Percentiles rank a stretch among this genome's conserved stretches.
These are phyloP conservation scores for Penicillium canescens DNA, from an alignment of 495 filamentous ascomycete species.

Conservation along the genomic window DNA sequence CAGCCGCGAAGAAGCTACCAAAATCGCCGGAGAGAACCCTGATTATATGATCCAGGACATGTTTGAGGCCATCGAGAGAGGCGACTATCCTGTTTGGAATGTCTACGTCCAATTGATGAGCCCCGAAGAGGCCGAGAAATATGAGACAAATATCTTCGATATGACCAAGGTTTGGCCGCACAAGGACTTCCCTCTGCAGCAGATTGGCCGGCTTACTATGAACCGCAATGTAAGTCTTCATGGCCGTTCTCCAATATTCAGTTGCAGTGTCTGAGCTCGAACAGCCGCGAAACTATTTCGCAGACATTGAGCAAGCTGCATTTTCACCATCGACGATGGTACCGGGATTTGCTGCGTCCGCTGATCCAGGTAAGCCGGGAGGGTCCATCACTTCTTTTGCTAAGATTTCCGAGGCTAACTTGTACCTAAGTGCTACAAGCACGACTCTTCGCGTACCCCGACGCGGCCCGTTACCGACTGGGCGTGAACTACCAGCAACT, in stretches of 20 bases:
- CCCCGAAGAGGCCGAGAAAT: slow-evolving; percentile 31
- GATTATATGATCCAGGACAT: slow-evolving; percentile 39
- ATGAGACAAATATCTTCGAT: slow-evolving; percentile 43
- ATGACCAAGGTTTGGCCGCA: slow-evolving; percentile 42
- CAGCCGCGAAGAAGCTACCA: slow-evolving; percentile 56
- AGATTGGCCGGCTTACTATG: slow-evolving; percentile 38
- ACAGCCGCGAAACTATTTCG: slow-evolving; percentile 48
- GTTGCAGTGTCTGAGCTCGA: neutral
- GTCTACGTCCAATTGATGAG: slow-evolving; percentile 51
- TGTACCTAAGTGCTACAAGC: slow-evolving; percentile 57
- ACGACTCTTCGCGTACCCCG: slow-evolving; percentile 68
- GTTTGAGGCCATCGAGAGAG: slow-evolving; percentile 33
- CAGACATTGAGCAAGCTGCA: slow-evolving; percentile 51
- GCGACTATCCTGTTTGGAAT: slow-evolving; percentile 44
- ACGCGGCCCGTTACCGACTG: slow-evolving; percentile 65
- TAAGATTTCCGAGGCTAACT: slow-evolving; percentile 28
- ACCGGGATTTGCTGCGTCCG: slow-evolving; percentile 43
- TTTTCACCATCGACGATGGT: slow-evolving; percentile 54
- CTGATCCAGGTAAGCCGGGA: slow-evolving; percentile 40
- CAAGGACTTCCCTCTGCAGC: slow-evolving; percentile 34
- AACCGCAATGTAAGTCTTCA: slow-evolving; percentile 30
- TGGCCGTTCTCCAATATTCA: neutral
- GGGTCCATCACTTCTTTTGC: too few species aligned
- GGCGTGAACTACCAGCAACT: slow-evolving; percentile 67
- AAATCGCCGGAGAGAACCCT: slow-evolving; percentile 50